Percentiles rank a stretch among this genome's conserved stretches.
These are phyloP conservation scores for Colletotrichum falcatum DNA, from an alignment of 2,329 filamentous ascomycete species.

Conservation along the genomic window DNA sequence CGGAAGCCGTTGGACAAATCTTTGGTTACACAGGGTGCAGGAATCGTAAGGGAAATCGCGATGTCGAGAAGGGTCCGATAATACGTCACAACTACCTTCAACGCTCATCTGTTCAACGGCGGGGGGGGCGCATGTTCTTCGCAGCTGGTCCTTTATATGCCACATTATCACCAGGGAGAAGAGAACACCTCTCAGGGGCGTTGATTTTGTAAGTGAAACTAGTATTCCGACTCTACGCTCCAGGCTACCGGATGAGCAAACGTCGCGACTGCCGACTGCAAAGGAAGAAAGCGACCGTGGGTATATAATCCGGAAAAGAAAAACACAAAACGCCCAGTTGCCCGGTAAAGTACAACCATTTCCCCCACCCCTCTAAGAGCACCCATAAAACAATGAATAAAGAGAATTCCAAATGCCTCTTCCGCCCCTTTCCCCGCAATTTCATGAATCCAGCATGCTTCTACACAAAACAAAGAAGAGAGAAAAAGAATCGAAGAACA, in stretches of 20 bases:
- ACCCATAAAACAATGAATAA: not conserved
- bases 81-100: not conserved
- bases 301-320: slow-evolving; percentile 6
- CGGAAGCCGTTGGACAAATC: no score
- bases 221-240: no score
- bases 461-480: not conserved
- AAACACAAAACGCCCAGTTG: not conserved
- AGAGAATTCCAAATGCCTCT: not conserved
- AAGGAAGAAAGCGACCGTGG: slow-evolving; percentile 15
- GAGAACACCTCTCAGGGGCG: not conserved
- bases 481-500: slow-evolving; percentile 10
- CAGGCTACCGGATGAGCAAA: not conserved
- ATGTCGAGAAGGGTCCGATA: not conserved
- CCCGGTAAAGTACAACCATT: not conserved
- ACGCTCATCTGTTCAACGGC: no score
- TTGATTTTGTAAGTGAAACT: not conserved
- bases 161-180: no score
- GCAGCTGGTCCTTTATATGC: not conserved
- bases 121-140: not conserved
- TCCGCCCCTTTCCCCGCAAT: not conserved
- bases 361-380: not conserved
- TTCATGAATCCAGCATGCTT: slow-evolving; percentile 5
- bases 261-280: not conserved
- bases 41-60: no score
- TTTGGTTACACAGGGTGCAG: no score